phyloP scores from a whole-genome alignment of 371 early-diverging fungal genomes.

The Apophysomyces sp. region DNA sequence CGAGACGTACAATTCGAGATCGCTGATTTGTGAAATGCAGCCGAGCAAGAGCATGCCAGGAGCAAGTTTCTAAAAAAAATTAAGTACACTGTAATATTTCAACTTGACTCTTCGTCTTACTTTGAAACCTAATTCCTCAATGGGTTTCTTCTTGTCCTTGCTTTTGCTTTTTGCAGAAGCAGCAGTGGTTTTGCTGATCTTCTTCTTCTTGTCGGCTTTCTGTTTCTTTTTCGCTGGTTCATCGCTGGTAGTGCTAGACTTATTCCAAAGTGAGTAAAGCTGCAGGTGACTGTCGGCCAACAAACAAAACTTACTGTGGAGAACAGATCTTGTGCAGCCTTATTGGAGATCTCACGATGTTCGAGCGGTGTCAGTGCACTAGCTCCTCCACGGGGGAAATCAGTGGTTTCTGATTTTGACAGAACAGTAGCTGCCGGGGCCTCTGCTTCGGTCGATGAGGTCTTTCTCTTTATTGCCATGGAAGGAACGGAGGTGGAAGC shows the following conservation, averaged over 20 bases:
- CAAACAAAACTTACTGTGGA: constrained; percentile 18
- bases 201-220: constrained; percentile 29
- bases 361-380: constrained; percentile 81
- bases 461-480: constrained; percentile 3
- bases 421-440: neutral
- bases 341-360: constrained; percentile 72
- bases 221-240: constrained; percentile 62
- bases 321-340: constrained; percentile 70
- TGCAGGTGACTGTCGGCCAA: neutral
- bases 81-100: neutral
- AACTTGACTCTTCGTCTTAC: constrained; percentile 17
- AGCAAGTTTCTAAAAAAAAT: constrained; percentile 51
- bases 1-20: constrained; percentile 75
- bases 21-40: constrained; percentile 76
- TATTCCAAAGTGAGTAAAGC: neutral
- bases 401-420: constrained; percentile 26
- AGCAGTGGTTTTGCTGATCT: neutral
- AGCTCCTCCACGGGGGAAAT: constrained; percentile 85
- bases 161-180: neutral
- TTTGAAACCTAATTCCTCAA: constrained; percentile 62
- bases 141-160: constrained; percentile 39
- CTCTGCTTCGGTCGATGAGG: neutral
- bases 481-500: neutral
- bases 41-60: constrained; percentile 79
- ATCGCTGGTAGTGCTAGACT: constrained; percentile 1